These are phyloP conservation scores for Pterula multifida DNA, from an alignment of 1,284 basidiomycete genomes.

Conservation along the genomic window DNA sequence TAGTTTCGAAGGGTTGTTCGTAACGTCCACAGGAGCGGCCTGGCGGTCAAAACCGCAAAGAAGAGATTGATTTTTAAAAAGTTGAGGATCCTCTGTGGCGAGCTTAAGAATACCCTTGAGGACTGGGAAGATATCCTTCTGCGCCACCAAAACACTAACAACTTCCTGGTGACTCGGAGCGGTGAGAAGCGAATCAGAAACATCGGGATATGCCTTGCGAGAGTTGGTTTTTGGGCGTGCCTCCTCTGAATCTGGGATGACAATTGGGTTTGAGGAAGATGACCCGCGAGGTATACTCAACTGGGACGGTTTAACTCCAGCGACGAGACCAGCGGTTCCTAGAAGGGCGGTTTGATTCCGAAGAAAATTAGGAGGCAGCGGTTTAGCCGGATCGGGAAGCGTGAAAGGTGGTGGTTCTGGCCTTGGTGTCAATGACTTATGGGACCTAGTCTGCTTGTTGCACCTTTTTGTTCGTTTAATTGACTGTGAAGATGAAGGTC, in stretches of 20 bases:
- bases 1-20: slow-evolving; percentile 8
- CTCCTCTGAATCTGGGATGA: slow-evolving; percentile 29
- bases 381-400: slow-evolving; percentile 46
- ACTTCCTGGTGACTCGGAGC: slow-evolving; percentile 43
- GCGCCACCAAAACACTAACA: slow-evolving; percentile 40
- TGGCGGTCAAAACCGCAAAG: slow-evolving; percentile 3
- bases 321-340: slow-evolving; percentile 57
- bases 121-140: slow-evolving; percentile 57
- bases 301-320: slow-evolving; percentile 45
- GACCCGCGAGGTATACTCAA: slow-evolving; percentile 37
- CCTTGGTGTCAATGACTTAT: slow-evolving; percentile 19
- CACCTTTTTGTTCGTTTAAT: slow-evolving; percentile 5
- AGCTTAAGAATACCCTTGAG: slow-evolving; percentile 47
- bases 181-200: slow-evolving; percentile 28
- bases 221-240: slow-evolving; percentile 8
- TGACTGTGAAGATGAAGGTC: slow-evolving; percentile 5
- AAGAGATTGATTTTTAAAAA: background rate
- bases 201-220: slow-evolving; percentile 8
- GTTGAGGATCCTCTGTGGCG: slow-evolving; percentile 17
- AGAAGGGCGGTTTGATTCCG: slow-evolving; percentile 60
- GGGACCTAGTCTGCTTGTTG: slow-evolving; percentile 19
- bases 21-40: slow-evolving; percentile 7
- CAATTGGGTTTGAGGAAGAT: slow-evolving; percentile 50
- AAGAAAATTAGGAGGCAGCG: slow-evolving; percentile 55
- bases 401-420: slow-evolving; percentile 39